A percentile compares a stretch with the other conserved stretches of the same genome.
These are phyloP conservation scores for Scleroderma bovista DNA, from an alignment of 768 basidiomycete species.

Conservation along the genomic window DNA sequence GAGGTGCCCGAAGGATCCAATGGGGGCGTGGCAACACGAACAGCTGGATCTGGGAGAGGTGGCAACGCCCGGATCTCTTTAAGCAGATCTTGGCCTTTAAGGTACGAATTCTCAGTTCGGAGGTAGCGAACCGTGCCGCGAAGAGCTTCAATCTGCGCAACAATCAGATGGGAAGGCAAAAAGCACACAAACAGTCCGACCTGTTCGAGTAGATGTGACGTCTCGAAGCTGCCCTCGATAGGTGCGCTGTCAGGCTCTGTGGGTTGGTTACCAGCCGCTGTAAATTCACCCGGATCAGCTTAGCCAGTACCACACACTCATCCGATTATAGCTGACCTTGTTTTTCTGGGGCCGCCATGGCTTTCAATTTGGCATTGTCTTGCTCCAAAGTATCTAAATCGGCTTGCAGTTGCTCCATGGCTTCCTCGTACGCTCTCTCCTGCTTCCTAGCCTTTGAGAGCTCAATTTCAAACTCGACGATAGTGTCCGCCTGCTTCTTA, in stretches of 20 bases:
- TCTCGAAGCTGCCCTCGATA: conserved; percentile 79
- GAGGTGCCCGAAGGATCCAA: conserved; percentile 60
- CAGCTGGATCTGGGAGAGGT: conserved; percentile 45
- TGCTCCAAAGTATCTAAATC: conserved; percentile 85
- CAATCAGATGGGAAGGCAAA: conserved; percentile 5
- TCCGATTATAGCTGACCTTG: conserved; percentile 46
- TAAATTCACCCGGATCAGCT: conserved; percentile 1
- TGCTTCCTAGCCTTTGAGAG: conserved; percentile 79
- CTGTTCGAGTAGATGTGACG: conserved; percentile 85
- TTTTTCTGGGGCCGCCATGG: conserved; percentile 58
- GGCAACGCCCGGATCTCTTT: conserved; percentile 75
- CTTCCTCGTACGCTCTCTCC: conserved; percentile 86
- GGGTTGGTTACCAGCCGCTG: conserved; percentile 44
- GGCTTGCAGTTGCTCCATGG: conserved; percentile 86
- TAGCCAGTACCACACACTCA: neutral
- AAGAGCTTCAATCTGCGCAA: conserved; percentile 77
- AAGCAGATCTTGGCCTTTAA: conserved; percentile 89
- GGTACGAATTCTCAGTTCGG: conserved; percentile 88
- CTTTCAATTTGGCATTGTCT: conserved; percentile 82
- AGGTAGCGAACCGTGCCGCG: conserved; percentile 88
- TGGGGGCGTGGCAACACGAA: conserved; percentile 56
- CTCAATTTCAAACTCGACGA: conserved; percentile 76
- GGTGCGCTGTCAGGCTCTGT: conserved; percentile 57
- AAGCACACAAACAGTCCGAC: conserved; percentile 32
- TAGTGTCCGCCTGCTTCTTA: conserved; percentile 85